Base-by-base conservation (phyloP, 1,284 basidiomycete species). In the Megacollybia platyphylla region DNA sequence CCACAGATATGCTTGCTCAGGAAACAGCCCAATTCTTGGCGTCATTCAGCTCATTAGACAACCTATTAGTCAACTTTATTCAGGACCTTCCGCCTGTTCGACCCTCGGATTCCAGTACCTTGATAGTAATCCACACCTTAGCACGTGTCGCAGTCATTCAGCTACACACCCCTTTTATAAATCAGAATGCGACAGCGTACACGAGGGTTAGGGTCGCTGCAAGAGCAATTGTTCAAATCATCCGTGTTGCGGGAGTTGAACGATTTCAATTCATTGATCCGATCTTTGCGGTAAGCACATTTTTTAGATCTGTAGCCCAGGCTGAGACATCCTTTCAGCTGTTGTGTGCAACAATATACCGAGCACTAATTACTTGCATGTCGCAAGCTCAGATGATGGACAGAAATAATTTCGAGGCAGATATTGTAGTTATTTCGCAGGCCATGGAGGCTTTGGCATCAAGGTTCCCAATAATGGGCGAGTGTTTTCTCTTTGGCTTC, bases 101-200 rank as follows among this genome's bases (percentile, higher is more conserved):
- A 10, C 36, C 41, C 1, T 31, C 24, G 5, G 30, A 39, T 29
- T n/a, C 31, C 37, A 40, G 8, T 18, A 36, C 8, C 40, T 35
- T 42, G 44, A 17, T 44, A 24, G 43, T 29, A 3, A 42, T 42
- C 20, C 45, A 46, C 28, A 46, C 43, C 5, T 43, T 46, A 7
- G 32, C 40, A 6, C 37, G 46, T n/a, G 40, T 32, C 8, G 42
- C 48, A 5, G 39, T 41, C 15, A 42, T 49, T 17, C 45, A 44
- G 15, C 36, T 49, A 10, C 42, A 49, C 35, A 30, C 15, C 26
- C 17, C 13, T 15, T 26, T 42, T 24, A 28, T 37, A 32, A n/a
- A n/a, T n/a, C 18, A 13, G 7, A 29, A 31, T 13, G 15, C 35
- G 5, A 24, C 17, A 17, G 46, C 45, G 8, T n/a, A 32, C 7